Percentiles rank a stretch among this genome's conserved stretches.
phyloP scores from a whole-genome alignment of 306 rosid genomes.

The Prunus salicina region DNA sequence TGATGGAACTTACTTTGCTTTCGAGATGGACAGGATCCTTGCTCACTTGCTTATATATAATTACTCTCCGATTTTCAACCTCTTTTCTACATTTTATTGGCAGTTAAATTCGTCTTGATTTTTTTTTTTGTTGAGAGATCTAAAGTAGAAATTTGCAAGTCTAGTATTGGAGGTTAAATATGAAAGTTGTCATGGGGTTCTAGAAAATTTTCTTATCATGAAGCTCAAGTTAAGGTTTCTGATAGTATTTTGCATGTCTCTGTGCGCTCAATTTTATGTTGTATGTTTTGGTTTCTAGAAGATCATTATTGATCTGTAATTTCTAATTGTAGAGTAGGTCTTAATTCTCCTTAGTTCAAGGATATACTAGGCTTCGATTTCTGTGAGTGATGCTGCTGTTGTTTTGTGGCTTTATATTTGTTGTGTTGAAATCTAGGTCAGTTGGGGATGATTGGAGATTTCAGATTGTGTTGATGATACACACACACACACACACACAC shows the following conservation, averaged over 20 bases:
- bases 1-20: not conserved
- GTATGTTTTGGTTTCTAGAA: not conserved
- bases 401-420: not conserved
- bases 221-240: not conserved
- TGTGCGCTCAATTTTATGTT: not conserved
- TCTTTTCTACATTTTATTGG: not conserved
- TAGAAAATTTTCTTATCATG: not conserved
- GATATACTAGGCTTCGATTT: not conserved
- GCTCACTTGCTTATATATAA: not conserved
- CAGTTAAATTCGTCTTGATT: not conserved
- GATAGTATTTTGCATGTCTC: not conserved
- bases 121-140: not conserved
- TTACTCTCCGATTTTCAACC: not conserved
- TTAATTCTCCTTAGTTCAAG: not conserved
- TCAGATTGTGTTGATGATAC: too few relatives aligned
- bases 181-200: not conserved
- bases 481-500: too few relatives aligned
- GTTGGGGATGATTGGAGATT: too few relatives aligned
- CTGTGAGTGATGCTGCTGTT: not conserved
- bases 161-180: too few relatives aligned
- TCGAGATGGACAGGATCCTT: not conserved
- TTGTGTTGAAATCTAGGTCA: too few relatives aligned
- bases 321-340: not conserved
- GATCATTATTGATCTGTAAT: not conserved
- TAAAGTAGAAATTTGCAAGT: too few relatives aligned